Evolutionary conservation across 441 rosid genomes (phyloP).

Genomic region (Euphorbia corollata): DNA sequence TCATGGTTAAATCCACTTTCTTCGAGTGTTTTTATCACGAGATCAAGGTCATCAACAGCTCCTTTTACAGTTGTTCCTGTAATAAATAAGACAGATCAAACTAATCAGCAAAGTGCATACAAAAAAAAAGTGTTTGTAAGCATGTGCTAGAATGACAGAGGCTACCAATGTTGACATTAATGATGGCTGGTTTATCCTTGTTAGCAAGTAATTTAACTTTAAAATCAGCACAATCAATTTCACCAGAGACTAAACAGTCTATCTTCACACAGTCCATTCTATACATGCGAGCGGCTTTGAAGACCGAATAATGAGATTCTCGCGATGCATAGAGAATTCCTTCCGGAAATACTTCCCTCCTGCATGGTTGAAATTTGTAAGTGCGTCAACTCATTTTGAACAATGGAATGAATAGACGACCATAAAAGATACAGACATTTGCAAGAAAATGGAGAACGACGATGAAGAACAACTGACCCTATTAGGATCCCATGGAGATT

Average conservation of each 20-base stretch:
- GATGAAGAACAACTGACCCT: slow-evolving; percentile 36
- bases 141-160: slow-evolving; percentile 5
- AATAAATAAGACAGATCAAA: slow-evolving; percentile 13
- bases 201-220: slow-evolving; percentile 50
- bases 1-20: slow-evolving; percentile 67
- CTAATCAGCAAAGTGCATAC: slow-evolving; percentile 3
- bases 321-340: slow-evolving; percentile 76
- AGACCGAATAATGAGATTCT: slow-evolving; percentile 85
- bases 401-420: background rate
- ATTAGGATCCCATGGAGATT: slow-evolving; percentile 91
- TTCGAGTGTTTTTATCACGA: slow-evolving; percentile 74
- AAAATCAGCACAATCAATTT: slow-evolving; percentile 74
- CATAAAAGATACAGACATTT: background rate
- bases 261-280: slow-evolving; percentile 78
- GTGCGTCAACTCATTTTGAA: background rate
- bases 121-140: background rate
- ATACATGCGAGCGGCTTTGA: slow-evolving; percentile 92
- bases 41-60: slow-evolving; percentile 92
- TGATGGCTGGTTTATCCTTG: slow-evolving; percentile 79
- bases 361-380: slow-evolving; percentile 19
- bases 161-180: slow-evolving; percentile 79
- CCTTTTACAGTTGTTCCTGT: slow-evolving; percentile 93
- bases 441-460: background rate
- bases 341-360: slow-evolving; percentile 82
- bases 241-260: slow-evolving; percentile 66